Base-by-base conservation (phyloP, 192 early-diverging fungal genomes). In the Jimgerdemannia flammicorona region DNA sequence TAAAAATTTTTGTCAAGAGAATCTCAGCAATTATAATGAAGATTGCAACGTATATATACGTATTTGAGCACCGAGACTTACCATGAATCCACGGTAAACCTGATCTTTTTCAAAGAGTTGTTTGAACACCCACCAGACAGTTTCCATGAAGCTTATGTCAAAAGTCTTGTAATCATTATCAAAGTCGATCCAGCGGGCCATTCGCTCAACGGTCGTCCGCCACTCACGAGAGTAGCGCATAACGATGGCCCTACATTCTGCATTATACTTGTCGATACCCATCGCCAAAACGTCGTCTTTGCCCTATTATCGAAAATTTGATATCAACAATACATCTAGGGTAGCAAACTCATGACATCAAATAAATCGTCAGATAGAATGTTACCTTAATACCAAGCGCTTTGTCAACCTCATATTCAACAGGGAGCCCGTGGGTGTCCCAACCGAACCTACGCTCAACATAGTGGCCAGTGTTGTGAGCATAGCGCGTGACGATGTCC, bases 151-250 rank as follows among this genome's bases (percentile, higher is more conserved):
- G 69, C 92, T 82, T 69, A 92, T 87, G 83, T 99, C 93, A 70
- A 99, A 83, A 10, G 98, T 98, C 86, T 99, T 99, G 90, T 99
- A 99, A 85, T 97, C 98, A 83, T 99, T 98, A 85, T 97, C 93
- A 79, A 99, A 99, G 82, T 99, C 98, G 78, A 99, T 99, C 98
- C 98, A 99, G 67, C 98, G 95, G 66, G 96, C 98, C 78, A 98
- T 92, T 70, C 98, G 93, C 74, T 95, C 95, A 74, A 99, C 93
- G 8, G 98, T 98, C 67, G 77, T 74, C 79, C 94, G 93, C 98
- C 98, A 99, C 77, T 98, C 98, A 17, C 74, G 78, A 20, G 95
- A 84, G 78, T 98, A 99, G 75, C 87, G 85, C 98, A 99, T 99
- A 43, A 99, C 98, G 81, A 99, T 98, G 64, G 91, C 82, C 71